Evolutionary conservation across 2,329 filamentous ascomycete genomes (phyloP), one percentile per base, ranked within the genome.

Genomic region (Metarhizium album): DNA sequence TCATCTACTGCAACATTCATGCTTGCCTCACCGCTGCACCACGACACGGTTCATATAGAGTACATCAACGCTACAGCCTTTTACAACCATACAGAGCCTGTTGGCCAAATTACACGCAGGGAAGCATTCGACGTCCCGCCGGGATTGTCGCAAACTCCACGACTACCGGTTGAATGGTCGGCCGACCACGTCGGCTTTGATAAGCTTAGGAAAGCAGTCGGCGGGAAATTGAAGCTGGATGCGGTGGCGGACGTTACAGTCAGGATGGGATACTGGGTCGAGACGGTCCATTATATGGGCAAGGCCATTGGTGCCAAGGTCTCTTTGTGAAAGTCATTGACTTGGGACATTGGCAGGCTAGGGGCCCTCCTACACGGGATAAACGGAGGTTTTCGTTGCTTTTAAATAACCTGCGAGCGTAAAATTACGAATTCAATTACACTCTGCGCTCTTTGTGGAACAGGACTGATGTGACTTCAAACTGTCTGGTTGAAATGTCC

Each of bases 1-100:
- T 86, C 87, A 16, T 95, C 89, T 0, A 90, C 89, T 0, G 91
- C 91, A 3, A 82, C 84, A 1, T 96, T 98, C 66, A 83, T 80
- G 0, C 75, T 97, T 22, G 76, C 83, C 38, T 96, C 90, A 0
- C 93, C 93, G 0, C 73, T 97, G 8, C 69, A 74, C 40, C 72
- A 82, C 52, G 86, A 86, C 48, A 88, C 82, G 1, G 68, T 97
- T 18, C 86, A 82, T 59, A 78, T 98, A 55, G 87, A 88, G 37
- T 76, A 74, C 47, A 78, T 97, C 59, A 85, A 95, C 61, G 91
- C 91, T 6, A 89, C 85, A 1, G 90, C 93, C 0, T 85, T 82
- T 54, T 94, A 95, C 66, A 89, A 95, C 55, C 79, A 86, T 54
- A 86, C 83, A 8, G 82, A 91, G 48, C 78, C 82, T 2, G 75